Evolutionary conservation across 352 stramenopile species (phyloP).

Genomic region (Globisporangium mamillatum): DNA sequence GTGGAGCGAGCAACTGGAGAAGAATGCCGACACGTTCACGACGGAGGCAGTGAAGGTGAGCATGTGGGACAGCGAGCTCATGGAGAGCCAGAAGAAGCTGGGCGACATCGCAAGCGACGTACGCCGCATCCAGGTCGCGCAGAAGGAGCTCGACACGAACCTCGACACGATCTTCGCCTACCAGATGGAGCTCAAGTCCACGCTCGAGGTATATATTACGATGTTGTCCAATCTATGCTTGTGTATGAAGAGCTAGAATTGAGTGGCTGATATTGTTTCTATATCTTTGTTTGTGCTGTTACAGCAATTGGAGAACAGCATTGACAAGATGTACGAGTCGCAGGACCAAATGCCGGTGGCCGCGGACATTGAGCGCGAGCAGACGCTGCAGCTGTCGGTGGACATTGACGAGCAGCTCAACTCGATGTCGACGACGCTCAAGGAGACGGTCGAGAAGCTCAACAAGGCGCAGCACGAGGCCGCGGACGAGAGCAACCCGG

Average conservation of each 20-base stretch:
- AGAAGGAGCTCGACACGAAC: constrained; percentile 85
- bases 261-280: constrained; percentile 1
- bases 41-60: constrained; percentile 88
- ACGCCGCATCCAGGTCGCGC: constrained; percentile 78
- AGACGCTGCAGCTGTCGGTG: constrained; percentile 83
- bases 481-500: constrained; percentile 69
- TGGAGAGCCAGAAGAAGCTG: constrained; percentile 85
- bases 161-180: constrained; percentile 88
- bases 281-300: not conserved
- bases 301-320: constrained; percentile 85
- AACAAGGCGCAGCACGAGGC: constrained; percentile 79
- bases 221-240: not conserved
- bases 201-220: constrained; percentile 56
- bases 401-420: constrained; percentile 87
- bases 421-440: constrained; percentile 83
- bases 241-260: not conserved
- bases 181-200: constrained; percentile 88
- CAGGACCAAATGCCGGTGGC: constrained; percentile 84
- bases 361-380: constrained; percentile 83
- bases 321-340: constrained; percentile 88
- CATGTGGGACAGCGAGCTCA: constrained; percentile 80
- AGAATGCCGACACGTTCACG: constrained; percentile 83
- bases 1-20: constrained; percentile 86
- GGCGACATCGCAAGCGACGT: constrained; percentile 82
- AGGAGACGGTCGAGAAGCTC: constrained; percentile 85